A percentile compares a stretch with the other conserved stretches of the same genome.
phyloP scores from a whole-genome alignment of 2,329 filamentous ascomycete species.

The Pseudocercospora crystallina region DNA sequence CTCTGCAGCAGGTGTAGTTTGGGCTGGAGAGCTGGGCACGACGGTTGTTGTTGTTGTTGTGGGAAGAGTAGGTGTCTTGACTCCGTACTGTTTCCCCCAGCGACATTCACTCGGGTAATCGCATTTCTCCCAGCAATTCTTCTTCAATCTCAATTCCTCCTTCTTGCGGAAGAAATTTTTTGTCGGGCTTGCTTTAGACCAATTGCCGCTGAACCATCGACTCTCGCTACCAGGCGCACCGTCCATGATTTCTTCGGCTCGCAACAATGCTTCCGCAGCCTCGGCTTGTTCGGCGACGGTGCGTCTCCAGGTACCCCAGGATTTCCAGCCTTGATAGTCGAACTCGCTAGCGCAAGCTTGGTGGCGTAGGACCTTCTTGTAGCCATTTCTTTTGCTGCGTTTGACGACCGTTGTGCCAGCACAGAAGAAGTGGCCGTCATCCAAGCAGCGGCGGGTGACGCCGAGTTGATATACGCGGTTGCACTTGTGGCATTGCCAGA shows the following conservation, averaged over 20 bases:
- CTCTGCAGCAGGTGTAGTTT: not conserved
- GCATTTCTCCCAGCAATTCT: constrained; percentile 47
- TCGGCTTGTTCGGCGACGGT: constrained; percentile 24
- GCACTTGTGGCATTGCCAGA: constrained; percentile 57
- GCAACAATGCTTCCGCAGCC: constrained; percentile 25
- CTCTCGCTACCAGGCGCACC: too few relatives aligned
- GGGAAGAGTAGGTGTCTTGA: constrained; percentile 19
- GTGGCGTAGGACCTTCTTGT: constrained; percentile 34
- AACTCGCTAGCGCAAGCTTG: constrained; percentile 52
- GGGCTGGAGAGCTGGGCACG: not conserved
- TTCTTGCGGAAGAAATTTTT: constrained; percentile 4
- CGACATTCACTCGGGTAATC: constrained; percentile 50
- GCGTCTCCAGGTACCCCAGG: constrained; percentile 46
- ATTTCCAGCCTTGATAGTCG: constrained; percentile 54
- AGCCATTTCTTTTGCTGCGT: constrained; percentile 32
- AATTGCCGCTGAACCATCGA: constrained; percentile 6
- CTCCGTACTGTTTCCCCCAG: constrained; percentile 38
- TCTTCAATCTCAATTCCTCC: constrained; percentile 13
- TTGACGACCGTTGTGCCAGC: constrained; percentile 45
- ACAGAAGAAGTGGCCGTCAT: constrained; percentile 57
- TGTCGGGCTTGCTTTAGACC: constrained; percentile 22
- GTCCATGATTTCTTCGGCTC: constrained; percentile 10
- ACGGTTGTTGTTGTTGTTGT: constrained; percentile 6
- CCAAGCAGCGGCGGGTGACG: constrained; percentile 53
- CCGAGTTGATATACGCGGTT: constrained; percentile 47